A percentile compares a stretch with the other conserved stretches of the same genome.
phyloP scores from a whole-genome alignment of 1,284 basidiomycete species.

The Naganishia sp. region DNA sequence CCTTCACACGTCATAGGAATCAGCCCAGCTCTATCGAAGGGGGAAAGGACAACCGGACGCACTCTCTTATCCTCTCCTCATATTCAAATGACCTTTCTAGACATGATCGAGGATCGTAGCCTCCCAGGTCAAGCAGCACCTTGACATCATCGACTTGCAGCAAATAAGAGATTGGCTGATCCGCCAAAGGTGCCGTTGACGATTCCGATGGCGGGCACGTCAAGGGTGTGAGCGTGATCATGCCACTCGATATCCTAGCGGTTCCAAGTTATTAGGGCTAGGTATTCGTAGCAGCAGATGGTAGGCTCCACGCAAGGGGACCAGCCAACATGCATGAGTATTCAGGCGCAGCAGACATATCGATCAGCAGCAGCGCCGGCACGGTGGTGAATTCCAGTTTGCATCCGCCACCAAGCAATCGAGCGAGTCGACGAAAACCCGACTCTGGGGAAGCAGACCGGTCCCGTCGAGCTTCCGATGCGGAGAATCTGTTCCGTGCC shows the following conservation, averaged over 20 bases:
- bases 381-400: too few relatives aligned
- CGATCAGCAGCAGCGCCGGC: too few relatives aligned
- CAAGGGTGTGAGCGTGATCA: slow-evolving; percentile 90
- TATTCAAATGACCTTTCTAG: slow-evolving; percentile 45
- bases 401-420: neutral
- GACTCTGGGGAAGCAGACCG: too few relatives aligned
- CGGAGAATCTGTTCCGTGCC: too few relatives aligned
- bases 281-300: neutral
- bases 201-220: slow-evolving; percentile 65
- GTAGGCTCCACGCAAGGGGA: too few relatives aligned
- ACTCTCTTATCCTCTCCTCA: slow-evolving; percentile 54
- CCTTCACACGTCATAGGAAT: slow-evolving; percentile 58
- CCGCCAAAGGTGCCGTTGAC: slow-evolving; percentile 56
- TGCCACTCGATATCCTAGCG: slow-evolving; percentile 44
- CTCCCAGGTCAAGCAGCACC: slow-evolving; percentile 90
- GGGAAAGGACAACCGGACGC: slow-evolving; percentile 35
- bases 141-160: slow-evolving; percentile 92
- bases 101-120: slow-evolving; percentile 49
- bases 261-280: neutral
- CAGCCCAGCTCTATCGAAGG: slow-evolving; percentile 39
- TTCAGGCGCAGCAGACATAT: too few relatives aligned
- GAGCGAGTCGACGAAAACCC: neutral
- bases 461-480: too few relatives aligned
- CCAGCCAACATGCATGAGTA: too few relatives aligned
- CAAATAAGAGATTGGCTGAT: slow-evolving; percentile 64